phyloP scores from a whole-genome alignment of 2,329 filamentous ascomycete species.

The Fusarium tupiense region DNA sequence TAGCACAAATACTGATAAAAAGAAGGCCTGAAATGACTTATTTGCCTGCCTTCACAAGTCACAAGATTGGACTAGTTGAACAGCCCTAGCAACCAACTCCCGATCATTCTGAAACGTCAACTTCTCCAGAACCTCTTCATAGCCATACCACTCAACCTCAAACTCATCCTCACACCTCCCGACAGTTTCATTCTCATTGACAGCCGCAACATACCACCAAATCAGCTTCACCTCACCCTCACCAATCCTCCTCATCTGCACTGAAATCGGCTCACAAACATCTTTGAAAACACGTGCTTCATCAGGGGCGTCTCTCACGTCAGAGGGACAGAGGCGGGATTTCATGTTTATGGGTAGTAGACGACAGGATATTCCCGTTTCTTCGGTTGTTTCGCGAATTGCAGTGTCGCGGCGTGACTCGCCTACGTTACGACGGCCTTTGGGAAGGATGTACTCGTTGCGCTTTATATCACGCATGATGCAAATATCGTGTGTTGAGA shows the following conservation, averaged over 20 bases:
- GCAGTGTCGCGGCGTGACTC: neutral
- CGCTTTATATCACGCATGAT: neutral
- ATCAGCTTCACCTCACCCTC: neutral
- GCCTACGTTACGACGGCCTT: neutral
- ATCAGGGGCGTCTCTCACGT: neutral
- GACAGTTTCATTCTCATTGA: neutral
- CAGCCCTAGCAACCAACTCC: neutral
- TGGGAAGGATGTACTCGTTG: neutral
- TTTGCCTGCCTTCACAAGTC: neutral
- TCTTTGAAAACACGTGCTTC: neutral
- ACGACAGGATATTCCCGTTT: neutral
- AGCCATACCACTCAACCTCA: neutral
- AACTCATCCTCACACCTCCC: neutral
- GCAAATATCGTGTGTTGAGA: neutral
- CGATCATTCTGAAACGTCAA: neutral
- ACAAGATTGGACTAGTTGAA: neutral
- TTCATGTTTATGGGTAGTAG: neutral
- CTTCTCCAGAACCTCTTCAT: neutral
- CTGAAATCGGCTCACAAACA: neutral
- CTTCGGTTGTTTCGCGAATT: neutral
- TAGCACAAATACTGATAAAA: no score
- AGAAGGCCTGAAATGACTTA: rapidly evolving
- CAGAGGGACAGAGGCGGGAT: neutral
- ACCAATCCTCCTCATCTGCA: neutral
- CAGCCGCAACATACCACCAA: neutral